Conservation (phyloP, 1,139 yeast genomes). For the Candida gigantensis region DNA sequence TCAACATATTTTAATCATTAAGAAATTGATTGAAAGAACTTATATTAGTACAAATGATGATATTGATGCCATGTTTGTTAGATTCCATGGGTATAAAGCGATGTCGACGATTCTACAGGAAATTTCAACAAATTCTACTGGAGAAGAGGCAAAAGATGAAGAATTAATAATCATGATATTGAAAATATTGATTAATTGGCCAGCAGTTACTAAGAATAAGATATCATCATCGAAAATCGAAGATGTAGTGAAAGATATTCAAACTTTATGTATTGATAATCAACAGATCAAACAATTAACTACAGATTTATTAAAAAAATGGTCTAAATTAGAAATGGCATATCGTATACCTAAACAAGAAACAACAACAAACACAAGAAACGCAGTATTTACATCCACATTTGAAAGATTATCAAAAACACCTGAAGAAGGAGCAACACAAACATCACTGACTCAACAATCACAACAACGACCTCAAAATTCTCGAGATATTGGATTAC, state of each 20-base stretch:
- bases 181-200: constrained; percentile 69
- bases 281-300: constrained; percentile 40
- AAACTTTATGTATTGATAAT: constrained; percentile 25
- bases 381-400: constrained; percentile 12
- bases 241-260: constrained; percentile 53
- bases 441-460: constrained; percentile 14
- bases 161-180: constrained; percentile 51
- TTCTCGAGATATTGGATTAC: constrained; percentile 34
- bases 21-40: constrained; percentile 68
- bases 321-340: constrained; percentile 80
- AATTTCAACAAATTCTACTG: constrained; percentile 17
- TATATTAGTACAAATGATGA: constrained; percentile 53
- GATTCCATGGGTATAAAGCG: constrained; percentile 86
- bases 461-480: constrained; percentile 16
- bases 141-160: constrained; percentile 21
- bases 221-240: constrained; percentile 81
- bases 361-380: constrained; percentile 7
- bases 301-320: constrained; percentile 53
- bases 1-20: constrained; percentile 67
- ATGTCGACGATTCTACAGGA: constrained; percentile 60
- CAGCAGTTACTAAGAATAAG: constrained; percentile 77
- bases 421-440: constrained; percentile 7
- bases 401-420: constrained; percentile 11
- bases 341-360: constrained; percentile 69
- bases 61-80: constrained; percentile 63